Evolutionary conservation across 2,329 filamentous ascomycete genomes (phyloP), one percentile per base, ranked within the genome.

Genomic region (Podosphaera aphanis): DNA sequence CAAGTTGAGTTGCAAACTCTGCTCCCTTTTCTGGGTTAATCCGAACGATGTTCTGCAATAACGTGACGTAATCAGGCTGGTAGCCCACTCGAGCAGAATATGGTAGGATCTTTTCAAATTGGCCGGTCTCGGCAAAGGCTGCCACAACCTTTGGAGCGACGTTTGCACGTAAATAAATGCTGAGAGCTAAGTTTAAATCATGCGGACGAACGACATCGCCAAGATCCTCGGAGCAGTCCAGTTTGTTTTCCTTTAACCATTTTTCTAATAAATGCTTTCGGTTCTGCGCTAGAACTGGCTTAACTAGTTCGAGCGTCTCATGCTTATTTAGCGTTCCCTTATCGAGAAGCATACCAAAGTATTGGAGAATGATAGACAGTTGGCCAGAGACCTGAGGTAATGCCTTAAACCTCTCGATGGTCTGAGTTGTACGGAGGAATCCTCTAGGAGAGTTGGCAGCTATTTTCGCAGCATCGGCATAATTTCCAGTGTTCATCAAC

Each of bases 221-320:
- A 43, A 98, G 74, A 63, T 94, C 83, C 66, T 98, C 90, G 0
- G 90, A 95, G 64, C 82, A 86, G 61, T 92, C 83, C 38, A 98
- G 72, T 69, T 98, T 98, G 63, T 84, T 81, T 65, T 95, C 90
- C 59, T 80, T 80, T 62, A 95, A 73, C 92, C 92, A 98, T 65
- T 98, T 98, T 65, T 95, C 90, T 23, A 98, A 73, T 21, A 98
- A 68, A 59, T 95, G 84, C 66, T 94, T 95, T 52, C 90, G 77
- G 62, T 86, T 90, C 63, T 98, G 90, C 47, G 81, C 77, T 48
- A 98, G 71, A 18, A 98, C 90, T 18, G 90, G 90, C 53, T 85
- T 77, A 8, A 90, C 86, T 50, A 98, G 71, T 66, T 98, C 90
- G 35, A 98, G 68, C 41, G 86, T 93, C 64, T 98, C 90, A 53